Evolutionary conservation across 371 early-diverging fungal species (phyloP), one percentile per base, ranked within the genome.

Genomic region (Mortierella sp.): DNA sequence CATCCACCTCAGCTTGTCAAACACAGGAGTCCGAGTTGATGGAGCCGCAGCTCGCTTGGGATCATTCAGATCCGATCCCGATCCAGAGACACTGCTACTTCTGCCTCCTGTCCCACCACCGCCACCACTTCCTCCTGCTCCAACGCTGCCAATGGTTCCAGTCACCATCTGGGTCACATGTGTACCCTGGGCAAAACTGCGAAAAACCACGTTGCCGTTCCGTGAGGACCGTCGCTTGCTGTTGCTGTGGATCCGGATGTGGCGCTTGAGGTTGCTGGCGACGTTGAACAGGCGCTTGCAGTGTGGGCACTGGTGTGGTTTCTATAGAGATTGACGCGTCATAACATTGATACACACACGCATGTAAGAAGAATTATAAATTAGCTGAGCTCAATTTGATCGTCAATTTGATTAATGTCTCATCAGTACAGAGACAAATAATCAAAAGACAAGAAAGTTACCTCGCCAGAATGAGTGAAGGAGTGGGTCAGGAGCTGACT

Each of bases 191-290:
- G 76, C 70, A 44, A 83, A 83, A 38, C 77, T 71, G 21, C 84
- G 63, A 56, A 83, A 83, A 29, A 83, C 80, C 27, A 55, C 75
- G 29, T 71, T 75, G 35, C 84, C 80, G 32, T 55, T 65, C 27
- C 73, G 44, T 1, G 76, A 77, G 5, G 77, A 77, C 55, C 80
- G 80, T 48, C 84, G 80, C 54, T 76, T 72, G 27, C 75, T 75
- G 43, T 46, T 77, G 73, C 58, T 44, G 38, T 83, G 84, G 6
- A 80, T 83, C 8, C 78, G 58, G 56, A 83, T 75, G 44, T 83
- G 84, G 1, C 84, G 58, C 54, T 80, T 83, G 70, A 83, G 55
- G 70, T 83, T 83, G 70, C 84, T 83, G 48, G 84, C 75, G n/a
- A 83, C 84, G 21, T 83, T 83, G 73, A 83, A 83, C 43, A 41